Conservation (phyloP, 78 protist species). For the Planoprotostelium fungivorum region DNA sequence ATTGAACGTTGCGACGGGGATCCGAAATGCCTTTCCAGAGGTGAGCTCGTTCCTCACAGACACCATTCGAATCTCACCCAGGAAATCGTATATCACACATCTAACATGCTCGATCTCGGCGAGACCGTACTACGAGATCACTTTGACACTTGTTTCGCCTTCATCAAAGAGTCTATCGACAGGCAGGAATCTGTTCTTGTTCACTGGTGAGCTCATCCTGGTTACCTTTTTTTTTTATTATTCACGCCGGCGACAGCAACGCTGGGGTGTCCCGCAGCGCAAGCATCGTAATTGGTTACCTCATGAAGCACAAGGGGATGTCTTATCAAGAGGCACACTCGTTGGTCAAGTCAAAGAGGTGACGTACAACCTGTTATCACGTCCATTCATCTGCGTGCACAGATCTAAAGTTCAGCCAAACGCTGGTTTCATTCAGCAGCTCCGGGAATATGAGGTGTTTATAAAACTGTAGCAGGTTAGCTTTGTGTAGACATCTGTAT, state of each 20-base stretch:
- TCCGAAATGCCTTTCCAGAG: not conserved
- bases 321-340: not conserved
- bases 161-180: not conserved
- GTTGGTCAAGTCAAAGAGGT: not conserved
- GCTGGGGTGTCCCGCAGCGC: not conserved
- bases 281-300: not conserved
- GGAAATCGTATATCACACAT: not conserved
- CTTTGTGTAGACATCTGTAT: no score
- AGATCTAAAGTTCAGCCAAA: not conserved
- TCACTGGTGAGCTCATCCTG: not conserved
- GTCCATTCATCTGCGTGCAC: not conserved
- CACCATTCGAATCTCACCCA: not conserved
- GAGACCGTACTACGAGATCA: not conserved
- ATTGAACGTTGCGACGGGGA: not conserved
- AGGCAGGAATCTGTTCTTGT: not conserved
- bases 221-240: not conserved
- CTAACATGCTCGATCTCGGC: not conserved
- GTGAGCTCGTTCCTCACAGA: not conserved
- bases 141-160: not conserved
- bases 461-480: no score
- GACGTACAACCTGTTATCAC: not conserved
- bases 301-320: not conserved
- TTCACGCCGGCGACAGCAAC: not conserved
- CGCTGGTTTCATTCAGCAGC: not conserved
- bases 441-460: not conserved